A percentile compares a stretch with the other conserved stretches of the same genome.
These are phyloP conservation scores for Suillus occidentalis DNA, from an alignment of 768 basidiomycete species.

Conservation along the genomic window DNA sequence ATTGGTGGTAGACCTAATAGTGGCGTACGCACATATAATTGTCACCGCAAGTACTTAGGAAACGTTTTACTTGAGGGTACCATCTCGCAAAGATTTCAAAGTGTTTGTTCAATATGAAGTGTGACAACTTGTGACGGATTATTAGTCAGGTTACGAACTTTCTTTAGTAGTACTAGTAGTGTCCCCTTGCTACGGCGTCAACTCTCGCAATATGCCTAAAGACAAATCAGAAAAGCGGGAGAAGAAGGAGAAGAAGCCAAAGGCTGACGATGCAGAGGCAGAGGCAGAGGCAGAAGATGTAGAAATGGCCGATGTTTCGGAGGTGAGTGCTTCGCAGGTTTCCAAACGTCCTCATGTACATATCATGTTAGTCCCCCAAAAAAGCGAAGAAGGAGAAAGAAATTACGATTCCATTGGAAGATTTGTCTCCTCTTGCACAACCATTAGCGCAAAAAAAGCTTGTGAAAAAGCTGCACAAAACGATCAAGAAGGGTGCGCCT, in stretches of 20 bases:
- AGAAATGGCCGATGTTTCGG: constrained; percentile 40
- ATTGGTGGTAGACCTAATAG: not conserved
- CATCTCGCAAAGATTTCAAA: not conserved
- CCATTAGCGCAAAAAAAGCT: constrained; percentile 94
- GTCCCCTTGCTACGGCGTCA: not conserved
- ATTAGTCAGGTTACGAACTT: not conserved
- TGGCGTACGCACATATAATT: not conserved
- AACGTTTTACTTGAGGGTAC: not conserved
- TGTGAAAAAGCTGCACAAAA: constrained; percentile 91
- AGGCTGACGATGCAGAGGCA: constrained; percentile 36
- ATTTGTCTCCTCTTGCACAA: constrained; percentile 91
- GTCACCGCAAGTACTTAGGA: not conserved
- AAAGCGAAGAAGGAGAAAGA: constrained; percentile 68
- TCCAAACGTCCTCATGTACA: constrained; percentile 6
- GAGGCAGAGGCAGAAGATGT: constrained; percentile 43
- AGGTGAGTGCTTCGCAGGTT: constrained; percentile 24
- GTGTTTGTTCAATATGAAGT: not conserved
- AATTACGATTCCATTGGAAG: constrained; percentile 67
- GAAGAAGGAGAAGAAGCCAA: constrained; percentile 74
- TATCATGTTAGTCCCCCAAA: constrained; percentile 42
- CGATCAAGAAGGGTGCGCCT: constrained; percentile 81
- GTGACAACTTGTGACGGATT: constrained; percentile 2
- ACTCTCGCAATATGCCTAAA: constrained; percentile 51
- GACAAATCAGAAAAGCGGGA: constrained; percentile 77
- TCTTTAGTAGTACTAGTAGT: not conserved